Conservation (phyloP, 768 basidiomycete species). For the Termitomyces sp. region DNA sequence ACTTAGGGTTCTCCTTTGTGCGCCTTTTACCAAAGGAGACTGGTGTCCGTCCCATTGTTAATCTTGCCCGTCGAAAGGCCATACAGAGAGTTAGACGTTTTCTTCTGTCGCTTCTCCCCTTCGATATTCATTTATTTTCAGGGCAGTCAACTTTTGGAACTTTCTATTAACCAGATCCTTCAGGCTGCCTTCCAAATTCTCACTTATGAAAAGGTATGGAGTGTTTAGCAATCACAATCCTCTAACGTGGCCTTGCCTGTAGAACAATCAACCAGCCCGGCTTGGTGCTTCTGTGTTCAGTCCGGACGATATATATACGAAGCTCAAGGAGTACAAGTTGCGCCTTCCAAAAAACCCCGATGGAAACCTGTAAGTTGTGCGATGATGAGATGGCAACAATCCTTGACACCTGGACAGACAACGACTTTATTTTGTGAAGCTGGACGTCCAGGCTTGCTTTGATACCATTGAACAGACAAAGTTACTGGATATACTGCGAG, state of each 20-base stretch:
- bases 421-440: constrained; percentile 90
- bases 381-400: neutral
- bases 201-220: constrained; percentile 74
- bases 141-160: constrained; percentile 28
- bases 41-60: constrained; percentile 93
- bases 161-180: constrained; percentile 86
- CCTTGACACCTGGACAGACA: constrained; percentile 47
- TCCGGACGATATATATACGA: constrained; percentile 74
- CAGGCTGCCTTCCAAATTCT: constrained; percentile 83
- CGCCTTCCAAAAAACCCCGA: constrained; percentile 34
- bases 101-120: neutral
- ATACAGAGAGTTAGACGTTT: constrained; percentile 22
- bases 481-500: constrained; percentile 68
- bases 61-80: constrained; percentile 56
- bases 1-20: constrained; percentile 79
- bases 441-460: constrained; percentile 95
- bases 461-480: constrained; percentile 92
- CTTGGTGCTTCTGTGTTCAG: constrained; percentile 83
- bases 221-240: neutral
- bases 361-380: constrained; percentile 47
- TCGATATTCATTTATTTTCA: constrained; percentile 12
- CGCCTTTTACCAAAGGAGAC: constrained; percentile 91
- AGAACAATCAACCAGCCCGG: constrained; percentile 59
- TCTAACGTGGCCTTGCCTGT: neutral
- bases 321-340: constrained; percentile 66